These are phyloP conservation scores for Vararia minispora DNA, from an alignment of 768 basidiomycete genomes.

Conservation along the genomic window DNA sequence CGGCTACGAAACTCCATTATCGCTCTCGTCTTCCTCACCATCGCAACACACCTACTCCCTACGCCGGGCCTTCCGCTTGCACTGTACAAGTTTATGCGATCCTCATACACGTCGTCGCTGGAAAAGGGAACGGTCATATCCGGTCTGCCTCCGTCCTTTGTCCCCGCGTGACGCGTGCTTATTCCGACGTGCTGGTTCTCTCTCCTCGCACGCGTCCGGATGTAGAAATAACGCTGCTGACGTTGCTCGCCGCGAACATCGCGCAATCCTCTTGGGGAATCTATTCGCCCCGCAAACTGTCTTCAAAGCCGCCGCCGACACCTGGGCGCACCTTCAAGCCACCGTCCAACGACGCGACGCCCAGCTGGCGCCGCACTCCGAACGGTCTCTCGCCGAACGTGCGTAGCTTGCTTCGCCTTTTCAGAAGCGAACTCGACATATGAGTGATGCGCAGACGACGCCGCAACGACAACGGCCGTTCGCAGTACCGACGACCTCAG, in stretches of 20 bases:
- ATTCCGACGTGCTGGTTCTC: neutral
- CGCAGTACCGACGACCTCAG: slow-evolving; percentile 8
- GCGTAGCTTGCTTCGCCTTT: neutral
- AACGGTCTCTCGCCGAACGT: slow-evolving; percentile 11
- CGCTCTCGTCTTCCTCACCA: slow-evolving; percentile 4
- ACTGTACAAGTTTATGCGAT: slow-evolving; percentile 10
- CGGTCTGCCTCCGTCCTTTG: no score
- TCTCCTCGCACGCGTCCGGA: neutral
- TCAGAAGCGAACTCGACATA: no score
- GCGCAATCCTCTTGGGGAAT: slow-evolving; percentile 8
- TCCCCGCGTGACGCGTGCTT: neutral
- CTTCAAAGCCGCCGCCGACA: slow-evolving; percentile 7
- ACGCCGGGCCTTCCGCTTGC: slow-evolving; percentile 10
- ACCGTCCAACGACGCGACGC: neutral
- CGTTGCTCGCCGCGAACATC: slow-evolving; percentile 9
- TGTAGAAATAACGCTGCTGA: slow-evolving; percentile 6
- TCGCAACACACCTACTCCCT: slow-evolving; percentile 14
- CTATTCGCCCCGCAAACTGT: slow-evolving; percentile 7
- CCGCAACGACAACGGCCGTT: slow-evolving; percentile 14
- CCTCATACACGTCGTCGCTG: slow-evolving; percentile 10
- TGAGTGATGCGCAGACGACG: slow-evolving; percentile 4
- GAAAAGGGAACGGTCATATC: slow-evolving; percentile 5
- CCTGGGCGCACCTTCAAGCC: slow-evolving; percentile 5
- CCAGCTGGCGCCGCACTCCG: slow-evolving; percentile 5
- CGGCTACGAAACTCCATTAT: slow-evolving; percentile 9